Evolutionary conservation across 306 rosid species (phyloP), one percentile per base, ranked within the genome.

Genomic region (Trifolium pratense): DNA sequence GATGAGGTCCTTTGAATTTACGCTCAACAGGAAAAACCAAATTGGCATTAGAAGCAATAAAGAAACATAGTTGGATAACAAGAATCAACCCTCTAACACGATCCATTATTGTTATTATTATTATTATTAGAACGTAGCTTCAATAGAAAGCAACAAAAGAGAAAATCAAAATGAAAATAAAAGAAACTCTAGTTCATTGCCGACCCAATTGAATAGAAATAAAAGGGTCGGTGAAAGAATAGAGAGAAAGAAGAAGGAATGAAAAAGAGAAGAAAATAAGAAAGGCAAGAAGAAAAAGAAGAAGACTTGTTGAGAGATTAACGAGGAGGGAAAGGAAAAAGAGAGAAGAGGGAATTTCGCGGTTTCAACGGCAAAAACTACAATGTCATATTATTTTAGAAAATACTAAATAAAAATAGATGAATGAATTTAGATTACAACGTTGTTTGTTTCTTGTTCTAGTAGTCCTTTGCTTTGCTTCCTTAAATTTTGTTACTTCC

Each of bases 21-120:
- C 88, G 90, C 3, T 77, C 75, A 68, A 90, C 96, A 0, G 81
- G 75, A 70, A 95, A 79, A 13, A 84, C 88, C 57, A 89, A 58
- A 74, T 95, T 87, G 5, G 81, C 90, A 71, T 74, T 64, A 16
- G 68, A 59, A 59, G 21, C 20, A 59, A 7, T 11, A 58, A 59
- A 89, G 66, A 46, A 7, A 8, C 52, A 64, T 48, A 66, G 0
- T 13, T 86, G 0, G 56, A 77, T 4, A 56, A 43, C n/a, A 66
- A 57, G 40, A 4, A 80, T 5, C 26, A 70, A 64, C 15, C 82
- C 75, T 48, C 65, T 70, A 7, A 68, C 71, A 48, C 78, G 88
- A 88, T 79, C 96, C 99, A 86, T 86, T 29, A 42, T 4, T 40
- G 6, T 5, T 34, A 34, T 40, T 42, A 4, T 29, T 29, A 29